A percentile compares a stretch with the other conserved stretches of the same genome.
phyloP scores from a whole-genome alignment of 2,329 filamentous ascomycete species.

The Aspergillus amoenus region DNA sequence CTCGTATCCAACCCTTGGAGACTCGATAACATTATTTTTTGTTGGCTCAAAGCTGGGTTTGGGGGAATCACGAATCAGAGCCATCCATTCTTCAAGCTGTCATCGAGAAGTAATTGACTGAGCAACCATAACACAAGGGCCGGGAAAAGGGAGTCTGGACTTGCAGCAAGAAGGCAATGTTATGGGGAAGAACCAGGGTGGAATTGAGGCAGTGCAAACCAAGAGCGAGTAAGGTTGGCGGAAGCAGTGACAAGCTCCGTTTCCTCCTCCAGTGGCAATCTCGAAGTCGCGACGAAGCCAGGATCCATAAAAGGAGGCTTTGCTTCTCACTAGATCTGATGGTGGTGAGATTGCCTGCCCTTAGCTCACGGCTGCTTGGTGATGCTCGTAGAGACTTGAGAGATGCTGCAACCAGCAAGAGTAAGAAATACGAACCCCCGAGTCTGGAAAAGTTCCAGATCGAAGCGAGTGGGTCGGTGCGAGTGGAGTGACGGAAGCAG shows the following conservation, averaged over 20 bases:
- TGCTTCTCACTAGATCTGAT: neutral
- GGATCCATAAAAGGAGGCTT: conserved; percentile 6
- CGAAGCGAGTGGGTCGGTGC: neutral
- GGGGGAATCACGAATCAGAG: neutral
- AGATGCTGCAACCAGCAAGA: neutral
- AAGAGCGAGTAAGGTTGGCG: conserved; percentile 22
- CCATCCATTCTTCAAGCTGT: neutral
- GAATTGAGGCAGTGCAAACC: conserved; percentile 34
- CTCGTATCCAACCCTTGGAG: neutral
- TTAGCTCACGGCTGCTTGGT: no score
- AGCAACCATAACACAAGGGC: neutral
- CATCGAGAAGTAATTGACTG: neutral
- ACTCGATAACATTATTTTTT: no score
- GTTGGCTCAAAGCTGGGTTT: neutral
- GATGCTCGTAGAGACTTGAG: no score
- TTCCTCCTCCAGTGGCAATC: conserved; percentile 1
- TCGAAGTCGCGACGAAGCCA: neutral
- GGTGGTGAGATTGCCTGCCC: no score
- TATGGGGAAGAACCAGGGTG: conserved; percentile 8
- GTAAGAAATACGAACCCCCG: neutral
- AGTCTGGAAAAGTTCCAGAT: neutral
- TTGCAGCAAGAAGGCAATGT: neutral
- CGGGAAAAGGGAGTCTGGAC: conserved; percentile 4
- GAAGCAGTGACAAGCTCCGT: conserved; percentile 4
- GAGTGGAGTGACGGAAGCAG: conserved; percentile 1